Evolutionary conservation across 2,329 filamentous ascomycete genomes (phyloP).

Genomic region (Cordyceps militaris): DNA sequence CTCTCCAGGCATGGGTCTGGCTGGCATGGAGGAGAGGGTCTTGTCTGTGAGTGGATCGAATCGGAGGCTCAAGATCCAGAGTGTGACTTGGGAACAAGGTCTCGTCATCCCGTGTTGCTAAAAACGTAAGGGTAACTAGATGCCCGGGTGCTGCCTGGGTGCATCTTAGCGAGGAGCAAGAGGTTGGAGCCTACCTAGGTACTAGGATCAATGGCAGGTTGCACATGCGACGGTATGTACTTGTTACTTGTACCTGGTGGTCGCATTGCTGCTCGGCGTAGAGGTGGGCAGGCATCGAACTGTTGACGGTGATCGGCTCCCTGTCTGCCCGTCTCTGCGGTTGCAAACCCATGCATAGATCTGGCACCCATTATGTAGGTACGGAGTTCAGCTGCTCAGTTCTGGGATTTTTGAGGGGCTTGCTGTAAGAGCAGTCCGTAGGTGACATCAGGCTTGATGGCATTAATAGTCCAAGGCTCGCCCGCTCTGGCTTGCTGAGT

Average conservation of each 20-base stretch:
- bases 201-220: neutral
- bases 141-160: too few species aligned
- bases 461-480: conserved; percentile 3
- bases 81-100: conserved; percentile 1
- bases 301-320: neutral
- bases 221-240: neutral
- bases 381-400: neutral
- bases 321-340: neutral
- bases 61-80: conserved; percentile 1
- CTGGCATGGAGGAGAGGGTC: neutral
- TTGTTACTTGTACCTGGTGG: neutral
- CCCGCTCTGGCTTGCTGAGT: neutral
- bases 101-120: neutral
- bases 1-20: neutral
- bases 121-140: neutral
- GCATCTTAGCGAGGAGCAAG: neutral
- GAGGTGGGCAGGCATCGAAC: neutral
- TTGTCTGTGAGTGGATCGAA: conserved; percentile 4
- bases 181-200: neutral
- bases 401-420: neutral
- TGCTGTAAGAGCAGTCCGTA: neutral
- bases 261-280: neutral
- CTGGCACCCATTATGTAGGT: neutral
- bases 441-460: neutral
- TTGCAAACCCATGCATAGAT: neutral